These are phyloP conservation scores for Thyridium curvatum DNA, from an alignment of 2,329 filamentous ascomycete genomes.

Conservation along the genomic window DNA sequence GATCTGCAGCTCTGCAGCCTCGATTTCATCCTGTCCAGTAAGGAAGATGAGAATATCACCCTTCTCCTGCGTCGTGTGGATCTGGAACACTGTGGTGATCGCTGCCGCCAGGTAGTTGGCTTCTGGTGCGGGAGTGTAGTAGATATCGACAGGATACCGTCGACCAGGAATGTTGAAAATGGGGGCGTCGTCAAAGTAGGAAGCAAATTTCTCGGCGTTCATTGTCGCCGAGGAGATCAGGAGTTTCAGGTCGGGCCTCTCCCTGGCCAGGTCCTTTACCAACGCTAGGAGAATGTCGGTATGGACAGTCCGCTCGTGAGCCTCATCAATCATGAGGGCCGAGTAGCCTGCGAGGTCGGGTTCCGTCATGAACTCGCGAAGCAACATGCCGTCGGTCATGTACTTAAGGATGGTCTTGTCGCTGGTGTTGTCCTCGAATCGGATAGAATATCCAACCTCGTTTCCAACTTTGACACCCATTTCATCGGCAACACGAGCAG, in stretches of 20 bases:
- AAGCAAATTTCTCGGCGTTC: conserved; percentile 85
- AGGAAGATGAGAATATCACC: conserved; percentile 94
- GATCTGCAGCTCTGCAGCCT: conserved; percentile 76
- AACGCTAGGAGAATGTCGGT: conserved; percentile 87
- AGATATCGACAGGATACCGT: conserved; percentile 83
- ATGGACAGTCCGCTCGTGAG: conserved; percentile 86
- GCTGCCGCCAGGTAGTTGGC: conserved; percentile 89
- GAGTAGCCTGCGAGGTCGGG: conserved; percentile 78
- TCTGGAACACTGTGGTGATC: conserved; percentile 91
- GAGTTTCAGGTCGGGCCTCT: conserved; percentile 78
- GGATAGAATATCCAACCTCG: conserved; percentile 90
- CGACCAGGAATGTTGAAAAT: conserved; percentile 94
- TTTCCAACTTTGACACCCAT: conserved; percentile 84
- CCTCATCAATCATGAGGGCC: conserved; percentile 93
- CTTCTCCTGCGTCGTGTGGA: conserved; percentile 76
- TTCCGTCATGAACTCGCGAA: conserved; percentile 85
- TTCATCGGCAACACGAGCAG: conserved; percentile 92
- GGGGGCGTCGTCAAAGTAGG: conserved; percentile 86
- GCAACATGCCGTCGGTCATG: conserved; percentile 94
- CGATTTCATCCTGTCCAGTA: conserved; percentile 94
- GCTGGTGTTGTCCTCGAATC: conserved; percentile 87
- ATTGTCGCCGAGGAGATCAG: conserved; percentile 93
- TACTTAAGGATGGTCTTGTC: conserved; percentile 92
- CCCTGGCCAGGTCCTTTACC: conserved; percentile 80
- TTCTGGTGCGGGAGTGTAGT: conserved; percentile 85